Evolutionary conservation across 371 early-diverging fungal species (phyloP).

Genomic region (Mucor lusitanicus): DNA sequence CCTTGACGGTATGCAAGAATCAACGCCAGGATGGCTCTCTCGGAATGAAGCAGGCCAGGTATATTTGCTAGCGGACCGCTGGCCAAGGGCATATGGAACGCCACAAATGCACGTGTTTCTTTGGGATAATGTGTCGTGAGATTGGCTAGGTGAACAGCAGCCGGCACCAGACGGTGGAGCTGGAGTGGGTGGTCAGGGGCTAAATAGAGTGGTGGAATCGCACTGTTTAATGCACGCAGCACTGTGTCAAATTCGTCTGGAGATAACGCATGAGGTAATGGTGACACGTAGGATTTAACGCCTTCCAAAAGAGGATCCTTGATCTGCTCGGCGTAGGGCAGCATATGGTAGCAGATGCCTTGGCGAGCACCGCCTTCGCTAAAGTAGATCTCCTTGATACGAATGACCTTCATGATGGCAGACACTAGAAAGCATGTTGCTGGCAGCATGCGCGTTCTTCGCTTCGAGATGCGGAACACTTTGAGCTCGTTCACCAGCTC

Average conservation of each 20-base stretch:
- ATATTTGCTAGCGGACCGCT: conserved; percentile 51
- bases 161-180: conserved; percentile 44
- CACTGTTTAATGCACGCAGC: conserved; percentile 23
- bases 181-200: conserved; percentile 20
- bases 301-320: conserved; percentile 51
- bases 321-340: conserved; percentile 26
- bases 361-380: conserved; percentile 60
- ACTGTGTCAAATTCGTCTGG: conserved; percentile 25
- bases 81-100: conserved; percentile 52
- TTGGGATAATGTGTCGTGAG: conserved; percentile 49
- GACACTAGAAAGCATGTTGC: conserved; percentile 51
- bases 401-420: conserved; percentile 43
- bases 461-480: conserved; percentile 49
- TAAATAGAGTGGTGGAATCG: conserved; percentile 28
- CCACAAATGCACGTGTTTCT: conserved; percentile 50
- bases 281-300: conserved; percentile 35
- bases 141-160: conserved; percentile 44
- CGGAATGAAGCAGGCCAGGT: conserved; percentile 47
- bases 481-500: conserved; percentile 24
- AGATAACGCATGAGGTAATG: conserved; percentile 17
- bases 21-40: conserved; percentile 50
- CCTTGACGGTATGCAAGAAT: conserved; percentile 52
- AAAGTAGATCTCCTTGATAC: conserved; percentile 42
- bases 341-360: conserved; percentile 47
- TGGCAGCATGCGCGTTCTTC: conserved; percentile 52